Percentiles rank a stretch among this genome's conserved stretches.
Conservation (phyloP, 768 basidiomycete genomes). For the Phylloporus sp. region DNA sequence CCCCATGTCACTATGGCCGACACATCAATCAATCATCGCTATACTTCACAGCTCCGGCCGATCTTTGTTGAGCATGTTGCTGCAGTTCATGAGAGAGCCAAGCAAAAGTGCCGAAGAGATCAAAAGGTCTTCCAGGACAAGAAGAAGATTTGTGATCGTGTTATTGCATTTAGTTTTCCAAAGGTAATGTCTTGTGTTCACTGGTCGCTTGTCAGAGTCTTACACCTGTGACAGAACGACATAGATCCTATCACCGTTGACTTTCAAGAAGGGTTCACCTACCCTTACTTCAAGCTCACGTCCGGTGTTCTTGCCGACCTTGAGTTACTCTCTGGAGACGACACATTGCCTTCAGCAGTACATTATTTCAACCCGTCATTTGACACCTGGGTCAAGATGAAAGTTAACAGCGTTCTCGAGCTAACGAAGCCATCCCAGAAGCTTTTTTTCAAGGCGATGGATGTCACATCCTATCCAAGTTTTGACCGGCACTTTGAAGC, state of each 20-base stretch:
- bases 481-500: no score
- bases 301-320: not conserved
- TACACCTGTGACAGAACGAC: not conserved
- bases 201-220: no score
- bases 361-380: not conserved
- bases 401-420: not conserved
- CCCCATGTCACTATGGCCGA: no score
- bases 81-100: not conserved
- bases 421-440: not conserved
- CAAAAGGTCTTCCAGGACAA: not conserved
- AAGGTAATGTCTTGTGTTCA: not conserved
- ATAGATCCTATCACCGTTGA: not conserved
- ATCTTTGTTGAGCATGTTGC: not conserved
- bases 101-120: not conserved
- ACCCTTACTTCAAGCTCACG: not conserved
- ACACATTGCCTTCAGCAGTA: not conserved
- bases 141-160: not conserved
- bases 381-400: not conserved
- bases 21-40: not conserved
- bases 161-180: not conserved
- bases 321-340: no score
- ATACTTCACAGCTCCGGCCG: not conserved
- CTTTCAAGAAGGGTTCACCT: not conserved
- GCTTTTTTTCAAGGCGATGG: not conserved
- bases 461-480: not conserved